A percentile compares a stretch with the other conserved stretches of the same genome.
phyloP scores from a whole-genome alignment of 225 moss, liverwort and hornwort genomes.

The Physcomitrium patens region DNA sequence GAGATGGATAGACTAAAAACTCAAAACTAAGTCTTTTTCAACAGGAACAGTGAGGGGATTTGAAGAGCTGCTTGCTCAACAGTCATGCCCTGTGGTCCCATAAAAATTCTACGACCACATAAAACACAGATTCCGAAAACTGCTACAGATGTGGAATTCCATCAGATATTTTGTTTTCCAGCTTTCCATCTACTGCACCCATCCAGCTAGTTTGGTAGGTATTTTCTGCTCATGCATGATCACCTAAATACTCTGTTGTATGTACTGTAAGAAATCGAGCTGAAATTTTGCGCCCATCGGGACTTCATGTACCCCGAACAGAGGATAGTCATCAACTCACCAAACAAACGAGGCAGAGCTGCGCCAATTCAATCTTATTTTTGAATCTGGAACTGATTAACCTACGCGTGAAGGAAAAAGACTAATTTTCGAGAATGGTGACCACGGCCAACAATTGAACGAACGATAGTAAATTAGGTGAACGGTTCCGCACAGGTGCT shows the following conservation, averaged over 20 bases:
- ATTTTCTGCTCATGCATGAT: background rate
- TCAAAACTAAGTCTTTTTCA: slow-evolving; percentile 23
- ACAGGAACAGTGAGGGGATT: slow-evolving; percentile 34
- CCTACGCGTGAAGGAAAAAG: too few species aligned
- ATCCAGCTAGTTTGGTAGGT: background rate
- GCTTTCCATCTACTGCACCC: slow-evolving; percentile 12
- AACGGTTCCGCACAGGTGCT: too few species aligned
- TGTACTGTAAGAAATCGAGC: background rate
- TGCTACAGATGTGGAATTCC: slow-evolving; percentile 4
- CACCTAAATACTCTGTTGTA: background rate
- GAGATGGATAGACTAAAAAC: slow-evolving; percentile 27
- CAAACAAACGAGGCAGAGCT: background rate
- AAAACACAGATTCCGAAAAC: slow-evolving; percentile 5
- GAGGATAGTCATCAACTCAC: background rate
- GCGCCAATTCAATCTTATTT: background rate
- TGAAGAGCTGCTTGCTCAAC: slow-evolving; percentile 45
- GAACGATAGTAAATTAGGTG: too few species aligned
- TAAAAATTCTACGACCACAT: slow-evolving; percentile 1
- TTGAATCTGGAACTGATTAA: too few species aligned
- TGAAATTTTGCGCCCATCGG: background rate
- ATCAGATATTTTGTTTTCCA: background rate
- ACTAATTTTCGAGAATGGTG: too few species aligned
- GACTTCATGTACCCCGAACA: background rate
- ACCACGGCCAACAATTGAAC: too few species aligned
- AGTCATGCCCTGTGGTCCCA: slow-evolving; percentile 37